Evolutionary conservation across 768 basidiomycete species (phyloP), one percentile per base, ranked within the genome.

Genomic region (Termitomyces sp.): DNA sequence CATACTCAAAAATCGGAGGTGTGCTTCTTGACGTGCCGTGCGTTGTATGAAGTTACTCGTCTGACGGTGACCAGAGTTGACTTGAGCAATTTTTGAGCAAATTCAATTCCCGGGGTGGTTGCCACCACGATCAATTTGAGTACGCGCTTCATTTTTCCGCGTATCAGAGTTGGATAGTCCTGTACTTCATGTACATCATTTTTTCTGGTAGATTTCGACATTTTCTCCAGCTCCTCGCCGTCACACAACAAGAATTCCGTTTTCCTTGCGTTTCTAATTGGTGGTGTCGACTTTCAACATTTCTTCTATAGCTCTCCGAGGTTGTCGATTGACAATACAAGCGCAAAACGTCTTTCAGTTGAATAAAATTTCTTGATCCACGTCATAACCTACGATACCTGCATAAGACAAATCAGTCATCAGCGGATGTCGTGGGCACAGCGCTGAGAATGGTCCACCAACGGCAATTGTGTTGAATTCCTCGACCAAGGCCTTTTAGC

Each of bases 401-500:
- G 36, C 26, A 37, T 26, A 12, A 22, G 36, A 5, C 26, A 39
- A 14, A 26, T 52, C 12, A 13, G 12, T 6, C 3, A 37, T 39
- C 12, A 41, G n/a, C n/a, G n/a, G 36, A 37, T 26, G 5, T 39
- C 5, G 18, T 18, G 37, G 18, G n/a, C n/a, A 10, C n/a, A 52
- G 18, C 8, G 12, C 47, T 47, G 24, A 18, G 1, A 48, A 43
- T 27, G 59, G 60, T 22, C 54, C 53, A 7, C 53, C 50, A 5
- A 50, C 62, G 13, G 46, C 58, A 22, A 42, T 58, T 8, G 56
- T 54, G n/a, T n/a, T n/a, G 2, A 59, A 58, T 20, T 53, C 16
- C n/a, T 55, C 2, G 53, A 31, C 5, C 32, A 58, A 10, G 63
- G 61, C 22, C 57, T 57, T 13, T 64, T 64, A 64, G 58, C 22